Evolutionary conservation across 1,284 basidiomycete species (phyloP).

Genomic region (Athelia sp.): DNA sequence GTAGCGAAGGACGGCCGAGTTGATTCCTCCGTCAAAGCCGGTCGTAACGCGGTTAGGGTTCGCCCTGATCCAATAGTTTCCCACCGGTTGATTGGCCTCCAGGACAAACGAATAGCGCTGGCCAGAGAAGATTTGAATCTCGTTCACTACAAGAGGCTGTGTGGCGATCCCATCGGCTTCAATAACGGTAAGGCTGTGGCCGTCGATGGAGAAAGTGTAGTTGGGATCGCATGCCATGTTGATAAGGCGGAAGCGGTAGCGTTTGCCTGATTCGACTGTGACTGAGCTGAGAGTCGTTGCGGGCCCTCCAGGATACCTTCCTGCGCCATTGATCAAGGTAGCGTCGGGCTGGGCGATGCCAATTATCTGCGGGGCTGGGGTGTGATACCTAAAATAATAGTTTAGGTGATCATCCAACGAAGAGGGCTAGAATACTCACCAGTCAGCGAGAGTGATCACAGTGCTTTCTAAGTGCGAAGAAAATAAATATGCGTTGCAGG

Average conservation of each 20-base stretch:
- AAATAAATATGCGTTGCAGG: too few species aligned
- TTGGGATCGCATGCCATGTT: too few species aligned
- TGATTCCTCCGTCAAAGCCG: constrained; percentile 18
- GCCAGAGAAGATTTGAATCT: too few species aligned
- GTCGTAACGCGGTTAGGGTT: too few species aligned
- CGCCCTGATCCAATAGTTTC: constrained; percentile 33
- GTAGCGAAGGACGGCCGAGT: constrained; percentile 34
- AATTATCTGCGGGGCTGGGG: neutral
- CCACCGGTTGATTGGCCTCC: constrained; percentile 24
- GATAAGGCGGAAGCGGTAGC: too few species aligned
- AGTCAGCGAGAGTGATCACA: neutral
- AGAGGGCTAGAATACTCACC: constrained; percentile 3
- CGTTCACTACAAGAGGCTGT: constrained; percentile 25
- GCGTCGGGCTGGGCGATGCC: constrained; percentile 23
- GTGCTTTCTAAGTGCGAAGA: too few species aligned
- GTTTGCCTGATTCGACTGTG: too few species aligned
- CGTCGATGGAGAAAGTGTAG: too few species aligned
- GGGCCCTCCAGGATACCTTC: constrained; percentile 32
- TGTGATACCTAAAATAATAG: neutral
- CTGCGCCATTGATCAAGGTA: constrained; percentile 27
- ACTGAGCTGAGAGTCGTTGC: too few species aligned
- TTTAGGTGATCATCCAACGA: constrained; percentile 4
- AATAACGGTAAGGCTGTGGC: constrained; percentile 34
- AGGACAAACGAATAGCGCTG: too few species aligned
- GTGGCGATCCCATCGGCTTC: constrained; percentile 23